Conservation (phyloP, 108 stramenopile species). For the Halocafeteria seosinensis region DNA sequence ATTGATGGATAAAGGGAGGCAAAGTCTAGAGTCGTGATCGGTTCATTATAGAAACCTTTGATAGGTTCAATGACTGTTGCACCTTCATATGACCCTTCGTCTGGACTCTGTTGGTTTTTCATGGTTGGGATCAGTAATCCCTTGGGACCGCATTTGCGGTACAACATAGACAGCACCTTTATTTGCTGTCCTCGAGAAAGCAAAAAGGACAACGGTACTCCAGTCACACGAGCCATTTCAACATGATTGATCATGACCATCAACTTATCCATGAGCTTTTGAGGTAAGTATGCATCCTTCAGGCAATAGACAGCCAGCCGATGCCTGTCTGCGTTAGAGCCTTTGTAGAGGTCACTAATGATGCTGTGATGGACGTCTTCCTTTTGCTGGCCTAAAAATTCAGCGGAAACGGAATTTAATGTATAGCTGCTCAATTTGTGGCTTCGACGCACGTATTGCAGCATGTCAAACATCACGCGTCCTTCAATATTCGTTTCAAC, state of each 20-base stretch:
- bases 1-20: conserved; percentile 96
- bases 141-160: conserved; percentile 70
- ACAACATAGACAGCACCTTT: conserved; percentile 94
- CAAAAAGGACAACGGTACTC: conserved; percentile 83
- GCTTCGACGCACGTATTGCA: conserved; percentile 96
- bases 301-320: conserved; percentile 94
- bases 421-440: conserved; percentile 93
- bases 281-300: conserved; percentile 88
- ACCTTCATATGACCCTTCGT: conserved; percentile 71
- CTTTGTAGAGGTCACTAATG: conserved; percentile 85
- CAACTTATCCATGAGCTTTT: conserved; percentile 86
- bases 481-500: conserved; percentile 87
- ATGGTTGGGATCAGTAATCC: conserved; percentile 79
- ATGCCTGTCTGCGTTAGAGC: conserved; percentile 84
- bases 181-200: conserved; percentile 95
- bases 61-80: conserved; percentile 95
- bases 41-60: conserved; percentile 85
- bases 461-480: conserved; percentile 91
- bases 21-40: conserved; percentile 98
- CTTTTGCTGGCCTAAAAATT: conserved; percentile 89
- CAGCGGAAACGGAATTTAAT: conserved; percentile 85
- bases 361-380: conserved; percentile 99
- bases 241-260: conserved; percentile 92
- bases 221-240: conserved; percentile 98
- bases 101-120: conserved; percentile 34